These are phyloP conservation scores for Porpolomopsis calyptriformis DNA, from an alignment of 768 basidiomycete species.

Conservation along the genomic window DNA sequence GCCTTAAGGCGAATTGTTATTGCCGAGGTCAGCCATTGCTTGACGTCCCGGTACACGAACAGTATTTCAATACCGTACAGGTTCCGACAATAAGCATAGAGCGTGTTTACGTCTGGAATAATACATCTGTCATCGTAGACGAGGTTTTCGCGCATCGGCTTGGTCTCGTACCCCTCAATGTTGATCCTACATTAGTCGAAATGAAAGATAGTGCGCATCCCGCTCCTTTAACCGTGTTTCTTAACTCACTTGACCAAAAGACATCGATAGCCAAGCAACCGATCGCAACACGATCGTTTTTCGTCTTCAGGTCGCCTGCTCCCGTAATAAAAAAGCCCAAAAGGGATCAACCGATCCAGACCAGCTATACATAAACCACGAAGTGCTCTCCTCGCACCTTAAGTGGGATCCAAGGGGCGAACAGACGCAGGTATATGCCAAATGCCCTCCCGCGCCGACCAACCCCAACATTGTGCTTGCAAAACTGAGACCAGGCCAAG, in stretches of 20 bases:
- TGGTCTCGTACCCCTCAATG: constrained; percentile 80
- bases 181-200: constrained; percentile 71
- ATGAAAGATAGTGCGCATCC: constrained; percentile 32
- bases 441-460: constrained; percentile 48
- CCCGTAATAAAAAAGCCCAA: constrained; percentile 44
- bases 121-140: constrained; percentile 88
- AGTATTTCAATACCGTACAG: constrained; percentile 27
- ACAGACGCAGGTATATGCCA: constrained; percentile 51
- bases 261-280: constrained; percentile 50
- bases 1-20: constrained; percentile 87
- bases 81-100: constrained; percentile 90
- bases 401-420: constrained; percentile 77
- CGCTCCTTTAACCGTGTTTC: neutral
- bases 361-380: constrained; percentile 62
- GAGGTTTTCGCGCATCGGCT: constrained; percentile 90
- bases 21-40: constrained; percentile 59
- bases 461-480: constrained; percentile 80
- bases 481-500: constrained; percentile 88
- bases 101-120: constrained; percentile 86
- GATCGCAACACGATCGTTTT: constrained; percentile 93
- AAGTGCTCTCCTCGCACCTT: constrained; percentile 57
- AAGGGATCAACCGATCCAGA: constrained; percentile 33
- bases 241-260: constrained; percentile 13
- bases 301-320: constrained; percentile 55
- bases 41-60: neutral